Evolutionary conservation across 169 alveolate genomes (phyloP).

Genomic region (Plasmodium reichenowi): DNA sequence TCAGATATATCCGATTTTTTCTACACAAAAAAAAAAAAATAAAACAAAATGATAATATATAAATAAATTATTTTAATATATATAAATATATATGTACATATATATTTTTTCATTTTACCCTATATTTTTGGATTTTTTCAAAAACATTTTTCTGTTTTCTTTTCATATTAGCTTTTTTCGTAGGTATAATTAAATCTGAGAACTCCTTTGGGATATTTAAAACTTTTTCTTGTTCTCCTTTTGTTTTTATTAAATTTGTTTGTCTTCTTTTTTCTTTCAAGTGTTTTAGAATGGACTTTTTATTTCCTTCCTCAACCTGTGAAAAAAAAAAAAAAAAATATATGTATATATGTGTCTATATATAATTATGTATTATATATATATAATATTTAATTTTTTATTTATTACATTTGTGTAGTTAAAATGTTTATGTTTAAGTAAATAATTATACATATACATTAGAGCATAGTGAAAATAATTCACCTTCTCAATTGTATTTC

Average conservation of each 20-base stretch:
- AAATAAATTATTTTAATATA: not conserved
- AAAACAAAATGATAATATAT: not conserved
- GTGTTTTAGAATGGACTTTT: constrained; percentile 14
- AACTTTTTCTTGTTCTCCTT: constrained; percentile 46
- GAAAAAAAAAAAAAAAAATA: too few relatives aligned
- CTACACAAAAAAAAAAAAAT: constrained; percentile 26
- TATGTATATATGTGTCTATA: not conserved
- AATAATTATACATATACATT: constrained; percentile 27
- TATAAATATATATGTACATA: not conserved
- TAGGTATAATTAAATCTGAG: constrained; percentile 44
- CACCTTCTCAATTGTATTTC: constrained; percentile 38
- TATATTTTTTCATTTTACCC: constrained; percentile 9
- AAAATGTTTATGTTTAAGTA: constrained; percentile 48
- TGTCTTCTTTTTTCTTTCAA: constrained; percentile 41
- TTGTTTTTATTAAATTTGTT: constrained; percentile 28
- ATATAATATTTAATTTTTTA: not conserved
- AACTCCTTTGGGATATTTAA: constrained; percentile 61
- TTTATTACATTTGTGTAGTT: constrained; percentile 49
- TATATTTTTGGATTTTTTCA: constrained; percentile 40
- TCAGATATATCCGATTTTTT: constrained; percentile 24
- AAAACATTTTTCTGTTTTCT: constrained; percentile 45
- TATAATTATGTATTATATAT: not conserved
- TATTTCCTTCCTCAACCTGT: constrained; percentile 61
- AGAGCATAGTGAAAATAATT: constrained; percentile 44
- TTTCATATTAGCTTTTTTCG: constrained; percentile 70